Conservation (phyloP, 2,329 filamentous ascomycete species). For the Cercospora sesami region DNA sequence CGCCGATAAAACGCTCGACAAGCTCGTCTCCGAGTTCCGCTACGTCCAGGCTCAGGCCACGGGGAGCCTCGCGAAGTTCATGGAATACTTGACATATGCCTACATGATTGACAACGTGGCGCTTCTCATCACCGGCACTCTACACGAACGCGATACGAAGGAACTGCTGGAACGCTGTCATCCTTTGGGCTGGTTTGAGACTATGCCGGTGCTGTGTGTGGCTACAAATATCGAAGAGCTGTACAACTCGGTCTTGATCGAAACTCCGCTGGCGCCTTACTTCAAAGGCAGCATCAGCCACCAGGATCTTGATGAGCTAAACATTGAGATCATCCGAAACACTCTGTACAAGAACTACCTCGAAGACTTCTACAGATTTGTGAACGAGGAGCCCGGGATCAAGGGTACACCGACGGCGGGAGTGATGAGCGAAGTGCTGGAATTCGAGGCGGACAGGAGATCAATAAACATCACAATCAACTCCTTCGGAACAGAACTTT, state of each 20-base stretch:
- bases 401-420: conserved; percentile 84
- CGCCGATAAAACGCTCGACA: conserved; percentile 93
- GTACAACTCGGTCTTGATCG: conserved; percentile 96
- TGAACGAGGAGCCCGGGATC: conserved; percentile 86
- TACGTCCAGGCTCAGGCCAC: conserved; percentile 93
- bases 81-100: conserved; percentile 97
- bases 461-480: conserved; percentile 99
- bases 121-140: conserved; percentile 92
- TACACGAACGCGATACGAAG: conserved; percentile 94
- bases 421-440: conserved; percentile 92
- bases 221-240: conserved; percentile 98
- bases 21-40: conserved; percentile 94
- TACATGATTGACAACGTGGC: conserved; percentile 99
- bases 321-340: conserved; percentile 98
- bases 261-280: conserved; percentile 92
- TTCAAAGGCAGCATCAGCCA: conserved; percentile 97
- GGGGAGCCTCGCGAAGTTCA: conserved; percentile 87
- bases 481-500: conserved; percentile 94
- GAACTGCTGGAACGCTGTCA: conserved; percentile 95
- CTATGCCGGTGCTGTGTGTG: conserved; percentile 95
- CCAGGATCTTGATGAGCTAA: conserved; percentile 95
- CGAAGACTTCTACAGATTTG: conserved; percentile 94
- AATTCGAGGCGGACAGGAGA: conserved; percentile 94
- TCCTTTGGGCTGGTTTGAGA: conserved; percentile 97
- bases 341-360: conserved; percentile 99